phyloP scores from a whole-genome alignment of 441 rosid species.

The Adansonia madagascariensis region DNA sequence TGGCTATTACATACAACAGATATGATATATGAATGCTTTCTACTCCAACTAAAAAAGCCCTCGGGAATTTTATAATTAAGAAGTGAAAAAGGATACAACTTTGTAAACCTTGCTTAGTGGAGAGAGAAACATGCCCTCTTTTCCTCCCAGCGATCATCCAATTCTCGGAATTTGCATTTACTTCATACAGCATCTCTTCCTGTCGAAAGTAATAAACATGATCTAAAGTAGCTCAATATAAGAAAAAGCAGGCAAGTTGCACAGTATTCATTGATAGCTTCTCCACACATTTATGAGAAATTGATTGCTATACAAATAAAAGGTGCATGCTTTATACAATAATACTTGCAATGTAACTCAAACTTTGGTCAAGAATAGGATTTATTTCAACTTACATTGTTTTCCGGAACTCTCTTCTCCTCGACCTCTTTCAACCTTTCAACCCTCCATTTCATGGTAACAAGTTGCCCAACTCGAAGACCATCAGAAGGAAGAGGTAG shows the following conservation, averaged over 20 bases:
- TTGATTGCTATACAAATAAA: background rate
- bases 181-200: slow-evolving; percentile 91
- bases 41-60: background rate
- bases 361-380: background rate
- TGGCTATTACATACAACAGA: background rate
- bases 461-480: slow-evolving; percentile 88
- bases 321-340: background rate
- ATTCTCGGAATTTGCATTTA: slow-evolving; percentile 67
- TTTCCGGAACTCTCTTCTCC: slow-evolving; percentile 41
- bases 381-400: slow-evolving; percentile 49
- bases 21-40: background rate
- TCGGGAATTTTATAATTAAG: background rate
- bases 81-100: slow-evolving; percentile 20
- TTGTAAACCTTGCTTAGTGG: slow-evolving; percentile 64
- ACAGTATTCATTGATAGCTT: background rate
- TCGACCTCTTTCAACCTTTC: slow-evolving; percentile 78
- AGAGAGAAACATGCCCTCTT: slow-evolving; percentile 80
- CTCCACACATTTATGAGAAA: background rate
- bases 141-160: slow-evolving; percentile 99
- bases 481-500: slow-evolving; percentile 81
- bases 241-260: background rate
- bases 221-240: background rate
- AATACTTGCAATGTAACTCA: background rate
- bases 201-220: slow-evolving; percentile 31
- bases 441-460: slow-evolving; percentile 89